Evolutionary conservation across 2,329 filamentous ascomycete genomes (phyloP), one percentile per base, ranked within the genome.

Genomic region (Helicocarpus griseus): DNA sequence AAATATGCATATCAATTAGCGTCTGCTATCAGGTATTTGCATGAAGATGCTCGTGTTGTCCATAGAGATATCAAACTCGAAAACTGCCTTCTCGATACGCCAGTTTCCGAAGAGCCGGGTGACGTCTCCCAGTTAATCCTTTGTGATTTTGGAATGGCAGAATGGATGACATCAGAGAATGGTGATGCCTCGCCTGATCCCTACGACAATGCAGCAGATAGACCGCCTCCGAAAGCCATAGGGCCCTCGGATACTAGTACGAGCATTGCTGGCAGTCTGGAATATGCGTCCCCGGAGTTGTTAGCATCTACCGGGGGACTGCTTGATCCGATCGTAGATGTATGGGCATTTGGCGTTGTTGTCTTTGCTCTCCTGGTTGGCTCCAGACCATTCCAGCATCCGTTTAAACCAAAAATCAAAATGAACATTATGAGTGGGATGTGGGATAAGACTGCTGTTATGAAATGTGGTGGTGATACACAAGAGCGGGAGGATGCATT

Each of bases 61-160:
- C 82, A 86, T 61, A 75, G 82, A 45, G 82, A 86, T 62, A 77
- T 86, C 61, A 86, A 86, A 63, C 74, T 85, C 22, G 82, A 86
- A 61, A 86, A 86, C 57, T 84, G 81, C 57, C 74, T 86, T 2
- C 60, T 75, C 17, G 68, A 68, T 5, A 67, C 72, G 3, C 63
- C 73, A 6, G 73, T 75, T 4, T 73, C 72, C 8, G 65, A 64
- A 0, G 70, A 77, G 35, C 74, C 77, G 14, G 54, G 53, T 8
- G 40, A 50, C 17, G 41, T 48, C 3, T 80, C 79, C 7, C 76
- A 77, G 33, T 61, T 86, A 5, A 75, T 83, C 4, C 72, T 86
- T 4, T 85, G 81, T 64, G 82, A 86, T 61, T 86, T 86, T 60
- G 82, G 82, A 45, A 82, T 86, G 71, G 81, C 82, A 11, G 82